Evolutionary conservation across 371 early-diverging fungal species (phyloP), one percentile per base, ranked within the genome.

Genomic region (Rhizomucor miehei): DNA sequence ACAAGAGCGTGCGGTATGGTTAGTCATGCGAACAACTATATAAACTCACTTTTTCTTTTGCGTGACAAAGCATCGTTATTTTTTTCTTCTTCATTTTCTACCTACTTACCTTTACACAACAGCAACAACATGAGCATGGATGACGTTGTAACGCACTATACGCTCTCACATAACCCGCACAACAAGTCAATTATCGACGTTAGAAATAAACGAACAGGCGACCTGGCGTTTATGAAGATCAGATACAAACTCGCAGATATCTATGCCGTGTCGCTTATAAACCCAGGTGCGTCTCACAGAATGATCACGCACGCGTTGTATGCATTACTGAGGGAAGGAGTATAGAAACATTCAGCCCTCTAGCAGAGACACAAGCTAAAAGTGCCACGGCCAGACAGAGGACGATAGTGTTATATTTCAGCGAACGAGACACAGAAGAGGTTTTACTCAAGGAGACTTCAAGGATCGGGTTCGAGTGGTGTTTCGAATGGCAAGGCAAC

Each of bases 381-480:
- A 66, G 61, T 23, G 71, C 69, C 0, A 40, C 60, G 0, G 46
- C 57, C 19, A 61, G 65, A 43, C 29, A 60, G 10, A 70, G 73
- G n/a, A 52, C 63, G 11, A 76, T 76, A 35, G 41, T 63, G 23
- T 19, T 76, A 17, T 67, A 69, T 19, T 44, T 51, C n/a, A 54
- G 62, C 25, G 56, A 64, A 21, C 44, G 43, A 0, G 53, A 43
- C 20, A 29, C 55, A 11, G 37, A 54, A 17, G 60, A 52, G 6
- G 59, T 67, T 16, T 54, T 63, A 10, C 47, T 73, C 2, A 52
- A 59, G 4, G 73, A 70, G 10, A 59, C 73, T 2, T 59, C 71
- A 41, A 54, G 57, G 10, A 51, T 76, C 29, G 67, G 73, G 4
- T 72, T 76, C 47, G 77, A 76, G 57, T 76, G 77, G 77, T 52